Base-by-base conservation (phyloP, 345 rosid species). In the Isatis tinctoria region DNA sequence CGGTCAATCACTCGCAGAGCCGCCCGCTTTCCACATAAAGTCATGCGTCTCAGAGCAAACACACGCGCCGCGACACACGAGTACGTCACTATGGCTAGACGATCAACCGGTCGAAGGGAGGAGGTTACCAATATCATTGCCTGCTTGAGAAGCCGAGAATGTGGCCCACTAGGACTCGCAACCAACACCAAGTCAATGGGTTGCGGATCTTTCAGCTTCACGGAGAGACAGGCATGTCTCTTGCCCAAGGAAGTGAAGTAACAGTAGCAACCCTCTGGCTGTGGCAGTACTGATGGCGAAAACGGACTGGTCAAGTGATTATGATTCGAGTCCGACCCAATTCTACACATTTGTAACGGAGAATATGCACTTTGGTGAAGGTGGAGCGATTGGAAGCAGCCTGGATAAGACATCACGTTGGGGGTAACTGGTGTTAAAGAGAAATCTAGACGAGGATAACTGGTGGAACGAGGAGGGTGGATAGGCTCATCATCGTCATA, bases 401-500 rank as follows among this genome's bases (percentile, higher is more conserved):
- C 78, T 43, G 76, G 78, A 60, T 76, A 43, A 51, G 70, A 59
- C 9, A 75, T 32, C 11, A 87, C 51, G 37, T 81, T 82, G 35
- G 83, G 86, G 41, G 82, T 80, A 48, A 48, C 18, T 65, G 87
- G 89, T 28, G 62, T 12, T 22, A 92, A 75, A 33, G 88, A 73
- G 78, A 88, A 81, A 78, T 81, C 75, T 20, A 92, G 85, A 48
- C 86, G 87, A 32, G 90, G 79, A 74, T 80, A 76, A 65, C 67
- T 36, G n/a, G 82, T 51, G 57, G 32, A 36, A 63, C 83, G 83
- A 62, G 84, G 80, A 45, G 89, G 83, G 63, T 87, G 84, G 22
- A 88, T 77, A 1, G 97, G 97, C 75, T 92, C 97, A 7, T 92
- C 93, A 56, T 92, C 96, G 18, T 92, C 90, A 30, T 92, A 89